Evolutionary conservation across 1,284 basidiomycete genomes (phyloP).

Genomic region (Chiua sp.): DNA sequence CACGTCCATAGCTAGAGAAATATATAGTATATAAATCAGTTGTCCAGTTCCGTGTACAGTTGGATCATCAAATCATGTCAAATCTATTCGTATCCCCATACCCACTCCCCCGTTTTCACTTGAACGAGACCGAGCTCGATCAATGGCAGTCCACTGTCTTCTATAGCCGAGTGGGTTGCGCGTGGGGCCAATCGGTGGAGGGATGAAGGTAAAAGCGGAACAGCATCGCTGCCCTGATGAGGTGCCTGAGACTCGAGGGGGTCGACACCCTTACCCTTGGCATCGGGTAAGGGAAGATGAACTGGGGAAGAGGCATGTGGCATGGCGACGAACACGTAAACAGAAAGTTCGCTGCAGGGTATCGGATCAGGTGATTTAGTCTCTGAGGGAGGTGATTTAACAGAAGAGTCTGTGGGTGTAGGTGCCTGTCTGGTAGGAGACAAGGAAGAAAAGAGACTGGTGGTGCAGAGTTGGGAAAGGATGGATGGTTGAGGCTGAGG

Average conservation of each 20-base stretch:
- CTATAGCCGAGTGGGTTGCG: not conserved
- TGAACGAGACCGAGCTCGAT: constrained; percentile 31
- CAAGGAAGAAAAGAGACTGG: not conserved
- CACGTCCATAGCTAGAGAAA: too few species aligned
- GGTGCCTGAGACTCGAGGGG: constrained; percentile 15
- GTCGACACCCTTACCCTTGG: constrained; percentile 26
- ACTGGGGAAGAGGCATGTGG: constrained; percentile 41
- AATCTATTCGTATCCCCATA: not conserved
- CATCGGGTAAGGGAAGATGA: not conserved
- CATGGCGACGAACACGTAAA: constrained; percentile 69
- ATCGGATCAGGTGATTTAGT: not conserved
- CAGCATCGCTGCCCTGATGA: not conserved
- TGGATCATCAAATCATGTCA: too few species aligned
- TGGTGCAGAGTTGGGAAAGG: constrained; percentile 17
- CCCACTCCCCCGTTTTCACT: constrained; percentile 8
- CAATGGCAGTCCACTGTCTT: constrained; percentile 8
- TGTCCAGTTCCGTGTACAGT: not conserved
- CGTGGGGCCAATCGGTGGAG: not conserved
- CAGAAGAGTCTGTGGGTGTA: not conserved
- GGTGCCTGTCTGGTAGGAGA: not conserved
- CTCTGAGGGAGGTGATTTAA: not conserved
- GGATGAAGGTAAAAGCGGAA: constrained; percentile 5
- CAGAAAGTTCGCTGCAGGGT: constrained; percentile 28
- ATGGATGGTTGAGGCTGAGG: not conserved
- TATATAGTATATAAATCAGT: not conserved